Conservation (phyloP, 2,329 filamentous ascomycete genomes). For the Dothiorella sarmentorum region DNA sequence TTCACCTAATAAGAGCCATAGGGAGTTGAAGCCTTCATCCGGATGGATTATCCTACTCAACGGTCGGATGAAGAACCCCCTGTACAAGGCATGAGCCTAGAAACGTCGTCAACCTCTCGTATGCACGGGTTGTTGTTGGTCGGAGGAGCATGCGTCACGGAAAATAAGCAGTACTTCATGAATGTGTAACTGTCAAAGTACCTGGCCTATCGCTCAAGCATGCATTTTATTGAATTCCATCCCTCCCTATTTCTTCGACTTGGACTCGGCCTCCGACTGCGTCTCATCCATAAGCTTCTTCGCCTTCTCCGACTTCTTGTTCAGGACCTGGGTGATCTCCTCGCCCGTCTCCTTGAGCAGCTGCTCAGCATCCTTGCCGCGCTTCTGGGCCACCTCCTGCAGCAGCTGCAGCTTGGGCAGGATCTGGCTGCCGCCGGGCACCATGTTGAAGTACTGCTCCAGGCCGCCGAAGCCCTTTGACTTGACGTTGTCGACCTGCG, state of each 20-base stretch:
- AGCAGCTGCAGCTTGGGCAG: constrained; percentile 64
- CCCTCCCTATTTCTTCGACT: neutral
- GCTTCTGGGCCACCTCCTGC: constrained; percentile 62
- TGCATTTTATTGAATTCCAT: no score
- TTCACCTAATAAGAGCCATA: no score
- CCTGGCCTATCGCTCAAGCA: no score
- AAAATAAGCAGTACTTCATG: no score
- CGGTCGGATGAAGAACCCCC: no score
- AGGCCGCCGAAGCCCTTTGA: constrained; percentile 49
- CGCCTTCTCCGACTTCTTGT: constrained; percentile 20
- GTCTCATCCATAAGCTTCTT: constrained; percentile 21
- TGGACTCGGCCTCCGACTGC: constrained; percentile 6
- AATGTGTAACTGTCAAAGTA: no score
- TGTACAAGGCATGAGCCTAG: no score
- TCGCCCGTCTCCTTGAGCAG: constrained; percentile 59
- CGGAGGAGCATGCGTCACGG: no score
- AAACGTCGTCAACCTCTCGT: no score
- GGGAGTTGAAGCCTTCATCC: no score
- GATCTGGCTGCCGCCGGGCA: constrained; percentile 63
- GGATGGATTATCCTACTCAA: no score
- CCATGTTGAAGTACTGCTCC: constrained; percentile 62
- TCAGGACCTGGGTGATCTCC: constrained; percentile 20
- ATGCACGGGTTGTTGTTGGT: no score
- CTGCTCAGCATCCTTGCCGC: constrained; percentile 66
- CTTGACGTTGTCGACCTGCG: constrained; percentile 59